Percentiles rank a stretch among this genome's conserved stretches.
These are phyloP conservation scores for Colletotrichum gloeosporioides DNA, from an alignment of 2,329 filamentous ascomycete species.

Conservation along the genomic window DNA sequence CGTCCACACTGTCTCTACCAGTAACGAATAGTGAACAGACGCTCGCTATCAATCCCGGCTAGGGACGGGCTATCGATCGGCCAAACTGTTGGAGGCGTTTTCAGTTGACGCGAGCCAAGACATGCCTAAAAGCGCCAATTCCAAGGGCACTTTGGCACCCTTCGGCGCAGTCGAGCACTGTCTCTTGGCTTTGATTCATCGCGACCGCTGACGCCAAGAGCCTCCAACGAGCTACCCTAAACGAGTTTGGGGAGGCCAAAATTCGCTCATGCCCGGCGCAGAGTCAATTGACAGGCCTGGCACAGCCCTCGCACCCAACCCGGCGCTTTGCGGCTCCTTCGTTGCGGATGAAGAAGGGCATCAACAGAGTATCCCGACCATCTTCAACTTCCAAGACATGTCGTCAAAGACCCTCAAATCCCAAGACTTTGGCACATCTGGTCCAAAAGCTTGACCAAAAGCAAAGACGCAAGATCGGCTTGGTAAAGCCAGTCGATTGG, in stretches of 20 bases:
- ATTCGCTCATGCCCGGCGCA: neutral
- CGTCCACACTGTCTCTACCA: neutral
- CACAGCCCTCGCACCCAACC: neutral
- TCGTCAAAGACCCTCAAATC: neutral
- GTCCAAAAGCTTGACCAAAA: conserved; percentile 11
- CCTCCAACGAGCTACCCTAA: neutral
- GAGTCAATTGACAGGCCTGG: neutral
- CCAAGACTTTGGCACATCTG: neutral
- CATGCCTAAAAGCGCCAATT: neutral
- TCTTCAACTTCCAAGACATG: conserved; percentile 9
- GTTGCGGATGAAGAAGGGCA: neutral
- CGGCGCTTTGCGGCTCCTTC: neutral
- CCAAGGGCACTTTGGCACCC: neutral
- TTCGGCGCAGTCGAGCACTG: neutral
- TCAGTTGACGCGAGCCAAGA: conserved; percentile 6
- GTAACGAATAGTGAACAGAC: neutral
- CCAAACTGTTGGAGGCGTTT: conserved; percentile 8
- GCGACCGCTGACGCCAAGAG: conserved; percentile 12
- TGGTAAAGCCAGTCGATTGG: neutral
- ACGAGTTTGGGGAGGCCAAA: neutral
- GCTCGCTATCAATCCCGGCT: neutral
- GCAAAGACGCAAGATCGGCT: conserved; percentile 1
- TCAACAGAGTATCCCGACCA: no score
- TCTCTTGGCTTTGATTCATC: neutral
- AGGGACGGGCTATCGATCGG: conserved; percentile 9